Conservation (phyloP, 1,139 yeast genomes). For the Saccharomyces uvarum region DNA sequence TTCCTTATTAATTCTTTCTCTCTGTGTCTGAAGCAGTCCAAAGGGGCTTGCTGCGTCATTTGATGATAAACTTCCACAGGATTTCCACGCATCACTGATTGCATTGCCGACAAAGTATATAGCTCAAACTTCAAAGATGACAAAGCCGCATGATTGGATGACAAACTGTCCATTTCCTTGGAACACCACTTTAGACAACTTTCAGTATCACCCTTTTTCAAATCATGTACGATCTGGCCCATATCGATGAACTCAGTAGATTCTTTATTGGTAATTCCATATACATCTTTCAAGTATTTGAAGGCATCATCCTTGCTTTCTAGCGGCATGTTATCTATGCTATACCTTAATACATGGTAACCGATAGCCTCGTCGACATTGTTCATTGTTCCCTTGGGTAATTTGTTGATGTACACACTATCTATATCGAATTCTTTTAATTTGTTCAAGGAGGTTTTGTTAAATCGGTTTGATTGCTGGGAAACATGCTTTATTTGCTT, state of each 20-base stretch:
- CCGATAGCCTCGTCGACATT: constrained; percentile 25
- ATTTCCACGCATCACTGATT: constrained; percentile 17
- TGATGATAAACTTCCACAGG: constrained; percentile 18
- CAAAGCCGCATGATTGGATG: neutral
- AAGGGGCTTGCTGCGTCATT: constrained; percentile 6
- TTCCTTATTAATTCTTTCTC: constrained; percentile 9
- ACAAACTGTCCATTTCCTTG: constrained; percentile 8
- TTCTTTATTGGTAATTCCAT: constrained; percentile 18
- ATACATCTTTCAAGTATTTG: constrained; percentile 20
- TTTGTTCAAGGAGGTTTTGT: constrained; percentile 31
- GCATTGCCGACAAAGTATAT: constrained; percentile 20
- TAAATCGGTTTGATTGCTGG: constrained; percentile 28
- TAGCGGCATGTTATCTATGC: constrained; percentile 17
- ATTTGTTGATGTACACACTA: constrained; percentile 35
- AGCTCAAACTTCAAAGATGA: constrained; percentile 19
- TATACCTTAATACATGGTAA: constrained; percentile 27
- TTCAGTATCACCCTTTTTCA: constrained; percentile 18
- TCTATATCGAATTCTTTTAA: constrained; percentile 33
- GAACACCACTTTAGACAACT: constrained; percentile 25
- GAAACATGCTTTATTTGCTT: constrained; percentile 26
- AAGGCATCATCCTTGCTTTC: constrained; percentile 14
- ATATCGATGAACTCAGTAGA: constrained; percentile 20
- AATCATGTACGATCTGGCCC: constrained; percentile 25
- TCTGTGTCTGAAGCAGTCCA: constrained; percentile 8
- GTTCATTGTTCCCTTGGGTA: constrained; percentile 20